phyloP scores from a whole-genome alignment of 495 filamentous ascomycete species.

The Xylaria cubensis region DNA sequence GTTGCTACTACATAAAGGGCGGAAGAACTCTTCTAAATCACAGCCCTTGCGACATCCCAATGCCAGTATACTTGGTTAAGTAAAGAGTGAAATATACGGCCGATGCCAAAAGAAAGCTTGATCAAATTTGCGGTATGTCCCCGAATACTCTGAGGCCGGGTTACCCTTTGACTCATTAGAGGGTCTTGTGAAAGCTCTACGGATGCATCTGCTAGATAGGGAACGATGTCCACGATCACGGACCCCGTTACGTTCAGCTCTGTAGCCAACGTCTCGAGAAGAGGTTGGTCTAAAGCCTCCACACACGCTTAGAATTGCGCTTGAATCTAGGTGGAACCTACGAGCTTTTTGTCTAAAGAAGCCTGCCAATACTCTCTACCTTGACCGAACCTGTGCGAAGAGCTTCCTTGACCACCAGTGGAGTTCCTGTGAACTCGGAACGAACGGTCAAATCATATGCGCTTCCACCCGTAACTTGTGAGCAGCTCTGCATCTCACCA shows the following conservation, averaged over 20 bases:
- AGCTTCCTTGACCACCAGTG: slow-evolving; percentile 70
- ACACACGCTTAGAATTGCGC: slow-evolving; percentile 77
- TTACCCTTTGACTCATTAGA: slow-evolving; percentile 73
- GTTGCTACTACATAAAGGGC: background rate
- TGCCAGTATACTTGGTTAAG: slow-evolving; percentile 84
- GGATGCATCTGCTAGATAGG: slow-evolving; percentile 52
- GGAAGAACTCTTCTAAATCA: slow-evolving; percentile 44
- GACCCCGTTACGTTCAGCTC: slow-evolving; percentile 70
- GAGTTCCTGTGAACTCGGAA: slow-evolving; percentile 79
- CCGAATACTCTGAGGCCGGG: slow-evolving; percentile 69
- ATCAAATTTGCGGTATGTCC: slow-evolving; percentile 87
- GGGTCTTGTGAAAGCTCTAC: slow-evolving; percentile 76
- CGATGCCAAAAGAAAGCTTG: slow-evolving; percentile 86
- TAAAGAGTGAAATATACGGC: slow-evolving; percentile 77
- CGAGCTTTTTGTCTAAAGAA: slow-evolving; percentile 84
- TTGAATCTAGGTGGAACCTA: slow-evolving; percentile 73
- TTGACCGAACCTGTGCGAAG: slow-evolving; percentile 68
- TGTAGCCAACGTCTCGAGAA: slow-evolving; percentile 71
- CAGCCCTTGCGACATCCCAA: slow-evolving; percentile 69
- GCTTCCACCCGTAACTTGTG: slow-evolving; percentile 81
- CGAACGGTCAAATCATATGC: slow-evolving; percentile 82
- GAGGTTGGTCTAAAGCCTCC: slow-evolving; percentile 69
- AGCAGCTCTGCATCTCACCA: slow-evolving; percentile 86
- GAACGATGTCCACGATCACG: slow-evolving; percentile 69
- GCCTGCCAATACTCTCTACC: slow-evolving; percentile 76